Base-by-base conservation (phyloP, 257 asterid species). In the Thymus mandschuricus region DNA sequence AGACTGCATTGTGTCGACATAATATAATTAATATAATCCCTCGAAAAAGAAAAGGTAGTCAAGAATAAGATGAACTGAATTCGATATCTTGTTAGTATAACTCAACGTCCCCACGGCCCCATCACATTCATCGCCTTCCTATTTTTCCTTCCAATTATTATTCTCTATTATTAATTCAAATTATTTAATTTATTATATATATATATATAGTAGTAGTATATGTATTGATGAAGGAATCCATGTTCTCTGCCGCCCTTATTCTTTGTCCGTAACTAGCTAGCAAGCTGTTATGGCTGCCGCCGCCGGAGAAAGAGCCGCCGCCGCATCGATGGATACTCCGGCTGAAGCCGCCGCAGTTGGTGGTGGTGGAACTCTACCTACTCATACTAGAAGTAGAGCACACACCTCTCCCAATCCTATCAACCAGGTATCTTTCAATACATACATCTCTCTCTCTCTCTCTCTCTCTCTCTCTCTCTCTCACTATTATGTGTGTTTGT, bases 321-420 rank as follows among this genome's bases (percentile, higher is more conserved):
- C 64, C 74, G 64, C 50, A n/a, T 1, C 74, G n/a, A 1, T 21
- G 8, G 6, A 8, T 41, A 30, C 12, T 52, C 46, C 66, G 40
- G 38, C 70, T 3, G 73, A 59, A 55, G 43, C 60, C 52, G 40
- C 64, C 44, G 58, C 3, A 6, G 60, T 10, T 9, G 68, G 10
- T 21, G 70, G 65, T 4, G 66, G 44, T 63, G 56, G 80, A 54
- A 50, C 77, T 58, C 70, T 10, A n/a, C 58, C 66, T 70, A 15
- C 64, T 29, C 66, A 12, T 43, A 9, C 55, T 27, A 63, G 62
- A 44, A 62, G 46, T 27, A 63, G 62, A 44, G 54, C 61, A 5
- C 56, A 44, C 1, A 13, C 30, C 41, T 68, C 79, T 52, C 71
- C 59, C 3, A 61, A 13, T 59, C 40, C 66, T 60, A 57, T 60